Base-by-base conservation (phyloP, 768 basidiomycete species). In the Terana coerulea region DNA sequence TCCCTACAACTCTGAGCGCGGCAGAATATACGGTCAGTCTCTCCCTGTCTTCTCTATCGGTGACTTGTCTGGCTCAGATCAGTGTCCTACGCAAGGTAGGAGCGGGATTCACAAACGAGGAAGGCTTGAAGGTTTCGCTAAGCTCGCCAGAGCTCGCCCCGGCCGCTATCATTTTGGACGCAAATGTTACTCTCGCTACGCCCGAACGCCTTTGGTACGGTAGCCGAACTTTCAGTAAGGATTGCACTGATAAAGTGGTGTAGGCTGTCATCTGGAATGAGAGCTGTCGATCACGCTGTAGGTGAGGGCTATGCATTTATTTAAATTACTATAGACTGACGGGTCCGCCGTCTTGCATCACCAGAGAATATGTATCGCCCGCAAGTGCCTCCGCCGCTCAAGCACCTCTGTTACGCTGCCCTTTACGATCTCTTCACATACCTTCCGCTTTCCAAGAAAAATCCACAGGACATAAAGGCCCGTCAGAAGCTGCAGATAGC, bases 1-100 rank as follows among this genome's bases (percentile, higher is more conserved):
- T 91, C 51, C 90, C 90, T 0, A 92, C 89, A 6, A 90, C 88
- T 4, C 70, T 91, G 30, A 88, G 86, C 58, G 87, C 87, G 1
- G 86, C 87, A 8, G 88, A 88, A 61, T 88, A 86, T 62, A 77
- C 76, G 30, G 86, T 84, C 53, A 48, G 76, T 61, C 11, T 7
- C 34, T 2, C 21, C 44, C 25, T 25, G 9, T 22, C 24, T 40
- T 22, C n/a, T 22, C 14, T 33, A n/a, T n/a, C n/a, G n/a, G 29
- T 31, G 24, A 14, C 34, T n/a, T 24, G 41, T 53, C 31, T 28
- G 11, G 19, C 30, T 19, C 17, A n/a, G n/a, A n/a, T n/a, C n/a
- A n/a, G n/a, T n/a, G n/a, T n/a, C n/a, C n/a, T 21, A 49, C 30
- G 35, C 7, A 3, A 87, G 86, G 64, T 76, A 40, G 80, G 78